Evolutionary conservation across 2,329 filamentous ascomycete genomes (phyloP), one percentile per base, ranked within the genome.

Genomic region (Parasarocladium wereldwijsianum): DNA sequence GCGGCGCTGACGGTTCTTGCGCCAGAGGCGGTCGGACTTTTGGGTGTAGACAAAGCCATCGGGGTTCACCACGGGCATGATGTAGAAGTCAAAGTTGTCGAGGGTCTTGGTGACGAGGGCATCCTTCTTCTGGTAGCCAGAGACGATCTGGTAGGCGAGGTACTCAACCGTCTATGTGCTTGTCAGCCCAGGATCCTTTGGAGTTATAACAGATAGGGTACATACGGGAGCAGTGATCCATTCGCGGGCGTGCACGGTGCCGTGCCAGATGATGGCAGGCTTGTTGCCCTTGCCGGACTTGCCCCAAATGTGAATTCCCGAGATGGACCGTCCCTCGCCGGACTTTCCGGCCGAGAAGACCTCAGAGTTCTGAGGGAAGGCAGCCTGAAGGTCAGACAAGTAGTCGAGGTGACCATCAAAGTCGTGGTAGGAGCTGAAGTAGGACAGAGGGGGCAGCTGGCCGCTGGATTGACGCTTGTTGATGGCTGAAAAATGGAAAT

Each of bases 61-160:
- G 0, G 69, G 68, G 41, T 76, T 76, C 11, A 71, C 66, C 13
- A 75, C 50, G 3, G 71, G 70, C 36, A 76, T 60, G 38, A 79
- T 62, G 46, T 74, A 77, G 39, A 74, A 74, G 49, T 80, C 76
- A 42, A 72, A 76, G 31, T 59, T 66, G 46, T 76, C 60, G 14
- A 77, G 56, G 29, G 66, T 32, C 17, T 31, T 16, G 11, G 24
- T 29, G 14, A 33, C 18, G 15, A 32, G 19, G 14, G 24, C 16
- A 21, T 36, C 34, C 17, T 31, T 31, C 18, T 12, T 17, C 7
- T 20, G 34, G 26, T 33, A 58, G 1, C 48, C 44, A 23, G 47
- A 54, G 21, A 62, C 44, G 2, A 74, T 50, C 10, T 55, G 46
- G 36, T 59, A 60, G 6, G 61, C 56, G 11, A 69, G 48, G 42